Conservation (phyloP, 805 yeast genomes). For the Candida caryicola region DNA sequence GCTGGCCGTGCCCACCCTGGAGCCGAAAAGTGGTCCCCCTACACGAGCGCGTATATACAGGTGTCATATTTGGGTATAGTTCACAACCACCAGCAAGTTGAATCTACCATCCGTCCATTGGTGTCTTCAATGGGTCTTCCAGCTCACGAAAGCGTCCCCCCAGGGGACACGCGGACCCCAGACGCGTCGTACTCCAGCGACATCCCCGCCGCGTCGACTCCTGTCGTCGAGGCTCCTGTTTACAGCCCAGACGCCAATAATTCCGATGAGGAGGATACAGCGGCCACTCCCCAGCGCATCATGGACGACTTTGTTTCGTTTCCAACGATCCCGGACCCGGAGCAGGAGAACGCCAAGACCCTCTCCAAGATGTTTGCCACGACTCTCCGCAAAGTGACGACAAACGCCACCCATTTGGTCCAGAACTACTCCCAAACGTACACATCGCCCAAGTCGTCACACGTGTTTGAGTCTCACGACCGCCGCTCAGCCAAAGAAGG, state of each 20-base stretch:
- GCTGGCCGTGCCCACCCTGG: too few species aligned
- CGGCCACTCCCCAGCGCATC: background rate
- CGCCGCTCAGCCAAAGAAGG: background rate
- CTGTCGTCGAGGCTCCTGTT: background rate
- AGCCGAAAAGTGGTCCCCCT: background rate
- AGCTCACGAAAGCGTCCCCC: background rate
- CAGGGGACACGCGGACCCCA: too few species aligned
- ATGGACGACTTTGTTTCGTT: conserved; percentile 38
- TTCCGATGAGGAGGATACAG: conserved; percentile 12
- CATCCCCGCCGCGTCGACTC: too few species aligned
- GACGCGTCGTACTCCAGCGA: too few species aligned
- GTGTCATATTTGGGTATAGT: background rate
- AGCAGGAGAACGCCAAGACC: conserved; percentile 31
- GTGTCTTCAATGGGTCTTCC: background rate
- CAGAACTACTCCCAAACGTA: conserved; percentile 8
- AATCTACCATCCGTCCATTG: background rate
- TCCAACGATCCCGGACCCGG: conserved; percentile 44
- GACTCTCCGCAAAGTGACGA: conserved; percentile 41
- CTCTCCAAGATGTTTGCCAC: conserved; percentile 34
- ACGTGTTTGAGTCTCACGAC: background rate
- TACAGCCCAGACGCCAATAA: conserved; percentile 7
- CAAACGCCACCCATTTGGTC: conserved; percentile 40
- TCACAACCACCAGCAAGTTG: background rate
- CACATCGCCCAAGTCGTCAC: conserved; percentile 5
- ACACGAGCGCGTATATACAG: background rate